Evolutionary conservation across 495 filamentous ascomycete species (phyloP).

Genomic region (Thermothielavioides terrestris): DNA sequence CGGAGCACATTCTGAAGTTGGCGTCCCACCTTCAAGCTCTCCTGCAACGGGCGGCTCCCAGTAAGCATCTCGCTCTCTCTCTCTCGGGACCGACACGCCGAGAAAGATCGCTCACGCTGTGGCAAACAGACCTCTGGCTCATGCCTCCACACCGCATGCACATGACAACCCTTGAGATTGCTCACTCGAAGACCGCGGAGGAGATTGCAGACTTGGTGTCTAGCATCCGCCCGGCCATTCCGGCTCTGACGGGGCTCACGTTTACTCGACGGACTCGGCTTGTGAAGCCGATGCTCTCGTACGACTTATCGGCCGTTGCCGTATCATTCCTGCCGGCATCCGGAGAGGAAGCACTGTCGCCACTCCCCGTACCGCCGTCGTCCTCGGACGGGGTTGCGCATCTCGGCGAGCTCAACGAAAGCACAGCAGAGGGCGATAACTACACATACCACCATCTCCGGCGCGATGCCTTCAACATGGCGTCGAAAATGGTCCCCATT

Average conservation of each 20-base stretch:
- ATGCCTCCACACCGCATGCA: slow-evolving; percentile 72
- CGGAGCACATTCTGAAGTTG: slow-evolving; percentile 55
- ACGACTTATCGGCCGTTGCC: slow-evolving; percentile 75
- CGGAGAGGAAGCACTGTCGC: slow-evolving; percentile 42
- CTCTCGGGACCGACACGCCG: not conserved
- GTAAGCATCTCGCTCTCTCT: slow-evolving; percentile 39
- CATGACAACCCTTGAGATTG: slow-evolving; percentile 76
- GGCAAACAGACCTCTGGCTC: slow-evolving; percentile 64
- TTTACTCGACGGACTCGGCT: slow-evolving; percentile 57
- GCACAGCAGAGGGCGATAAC: slow-evolving; percentile 33
- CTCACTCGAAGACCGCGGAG: slow-evolving; percentile 53
- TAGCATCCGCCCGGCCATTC: slow-evolving; percentile 39
- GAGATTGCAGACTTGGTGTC: slow-evolving; percentile 55
- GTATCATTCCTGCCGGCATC: slow-evolving; percentile 75
- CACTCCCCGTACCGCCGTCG: slow-evolving; percentile 24
- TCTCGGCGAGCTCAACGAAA: slow-evolving; percentile 5
- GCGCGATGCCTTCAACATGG: slow-evolving; percentile 60
- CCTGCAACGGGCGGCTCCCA: slow-evolving; percentile 52
- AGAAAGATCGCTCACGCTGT: not conserved
- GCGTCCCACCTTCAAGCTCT: slow-evolving; percentile 58
- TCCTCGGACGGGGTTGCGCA: slow-evolving; percentile 6
- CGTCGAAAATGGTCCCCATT: slow-evolving; percentile 46
- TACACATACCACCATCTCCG: slow-evolving; percentile 92
- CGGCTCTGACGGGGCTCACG: slow-evolving; percentile 53
- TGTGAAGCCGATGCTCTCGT: slow-evolving; percentile 73